Base-by-base conservation (phyloP, 352 stramenopile species). In the Phytophthora melonis region DNA sequence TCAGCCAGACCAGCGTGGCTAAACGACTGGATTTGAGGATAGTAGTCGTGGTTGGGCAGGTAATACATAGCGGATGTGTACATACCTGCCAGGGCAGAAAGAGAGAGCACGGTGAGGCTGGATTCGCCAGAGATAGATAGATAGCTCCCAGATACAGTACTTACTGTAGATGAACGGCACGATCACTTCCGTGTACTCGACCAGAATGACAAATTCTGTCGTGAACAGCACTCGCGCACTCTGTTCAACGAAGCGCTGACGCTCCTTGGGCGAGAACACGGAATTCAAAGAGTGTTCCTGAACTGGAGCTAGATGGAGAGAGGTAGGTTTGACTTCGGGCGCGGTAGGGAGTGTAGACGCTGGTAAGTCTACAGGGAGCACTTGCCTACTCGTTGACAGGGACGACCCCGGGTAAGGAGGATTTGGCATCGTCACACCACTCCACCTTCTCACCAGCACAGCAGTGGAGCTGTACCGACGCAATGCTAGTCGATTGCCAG, bases 121-220 rank as follows among this genome's bases (percentile, higher is more conserved):
- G n/a, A 14, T 18, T 14, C 23, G 14, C 25, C 14, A 57, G 21
- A 19, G 7, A 21, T 4, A 54, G 18, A n/a, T n/a, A n/a, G n/a
- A n/a, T n/a, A 55, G 18, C 7, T 55, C 3, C 19, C 1, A 14
- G 3, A 32, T n/a, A 3, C 18, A 18, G 3, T 39, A 45, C 63
- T 21, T 45, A 84, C 77, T 68, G 58, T 78, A 83, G 6, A 83
- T 58, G 8, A 74, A 43, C 4, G 72, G 68, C 1, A 83, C 60
- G 45, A 79, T 69, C 23, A 83, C 72, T 66, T 83, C 73, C 13
- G 72, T 75, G 47, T 71, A 83, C 62, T 79, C 63, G 32, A 79
- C 39, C 0, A 83, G 62, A 36, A 77, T 64, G 21, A 79, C 54
- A 18, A 78, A 80, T 25, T 83, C 76, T 4, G 57, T 76, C 43